These are phyloP conservation scores for Gastrolobium bilobum DNA, from an alignment of 306 rosid genomes.

Conservation along the genomic window DNA sequence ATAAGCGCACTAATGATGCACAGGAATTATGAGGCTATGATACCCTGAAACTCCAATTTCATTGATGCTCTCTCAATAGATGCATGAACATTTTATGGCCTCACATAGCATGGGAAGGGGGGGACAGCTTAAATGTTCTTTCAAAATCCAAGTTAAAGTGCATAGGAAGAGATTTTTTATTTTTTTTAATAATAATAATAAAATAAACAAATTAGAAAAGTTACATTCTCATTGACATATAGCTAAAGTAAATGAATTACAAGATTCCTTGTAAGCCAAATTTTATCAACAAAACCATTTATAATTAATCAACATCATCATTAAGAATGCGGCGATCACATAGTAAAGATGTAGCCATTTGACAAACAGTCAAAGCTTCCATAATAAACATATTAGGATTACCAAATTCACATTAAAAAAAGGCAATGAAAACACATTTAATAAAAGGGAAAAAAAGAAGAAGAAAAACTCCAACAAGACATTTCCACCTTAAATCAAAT, in stretches of 20 bases:
- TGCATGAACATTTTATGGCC: conserved; percentile 9
- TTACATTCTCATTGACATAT: conserved; percentile 2
- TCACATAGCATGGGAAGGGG: conserved; percentile 18
- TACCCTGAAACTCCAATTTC: conserved; percentile 27
- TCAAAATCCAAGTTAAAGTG: neutral
- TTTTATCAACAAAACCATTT: conserved; percentile 31
- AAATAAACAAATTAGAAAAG: neutral
- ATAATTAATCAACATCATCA: neutral
- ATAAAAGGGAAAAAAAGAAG: neutral
- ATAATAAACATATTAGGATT: neutral
- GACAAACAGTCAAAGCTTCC: conserved; percentile 17
- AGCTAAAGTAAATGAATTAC: neutral
- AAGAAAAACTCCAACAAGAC: neutral
- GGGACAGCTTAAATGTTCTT: neutral
- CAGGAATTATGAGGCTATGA: neutral
- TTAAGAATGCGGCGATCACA: conserved; percentile 22
- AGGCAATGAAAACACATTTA: neutral
- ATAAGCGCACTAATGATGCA: conserved; percentile 1
- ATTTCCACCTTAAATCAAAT: neutral
- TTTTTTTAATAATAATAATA: neutral
- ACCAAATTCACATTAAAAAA: conserved; percentile 19
- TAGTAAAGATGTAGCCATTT: neutral
- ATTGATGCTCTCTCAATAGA: neutral
- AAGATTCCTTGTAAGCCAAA: conserved; percentile 34
- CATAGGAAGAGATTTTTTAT: neutral